Evolutionary conservation across 1,284 basidiomycete genomes (phyloP), one percentile per base, ranked within the genome.

Genomic region (Apiotrichum montevideense): DNA sequence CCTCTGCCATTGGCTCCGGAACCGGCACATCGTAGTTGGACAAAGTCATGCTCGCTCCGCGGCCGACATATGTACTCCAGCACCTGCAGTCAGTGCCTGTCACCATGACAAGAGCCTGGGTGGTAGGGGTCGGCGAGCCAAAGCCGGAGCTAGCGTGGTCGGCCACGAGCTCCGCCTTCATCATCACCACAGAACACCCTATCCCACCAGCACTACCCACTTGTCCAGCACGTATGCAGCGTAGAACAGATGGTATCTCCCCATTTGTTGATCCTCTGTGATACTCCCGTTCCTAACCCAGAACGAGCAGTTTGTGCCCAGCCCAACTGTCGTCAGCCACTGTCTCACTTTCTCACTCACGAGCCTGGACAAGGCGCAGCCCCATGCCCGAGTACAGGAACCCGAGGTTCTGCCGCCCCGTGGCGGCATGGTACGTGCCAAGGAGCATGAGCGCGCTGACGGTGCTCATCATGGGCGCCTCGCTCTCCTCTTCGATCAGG

Each of bases 51-150:
- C 58, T 59, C 0, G 63, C 54, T 3, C 56, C 61, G 3, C 69
- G 59, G 1, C 69, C 69, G 35, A 69, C 64, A 41, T 69, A 67
- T 10, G 63, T 60, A n/a, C 57, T 58, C 69, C 69, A 70, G 41
- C 65, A 57, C 46, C 64, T 56, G 46, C 58, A 40, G 47, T 45
- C 21, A 21, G 21, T 21, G 21, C 21, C 21, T 21, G 21, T 21
- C 21, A 21, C 21, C 21, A 29, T 15, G 43, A 21, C 6, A 44
- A 21, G 15, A 46, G 41, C 21, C 21, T 21, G 21, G 21, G 21
- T 21, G 21, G 21, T 21, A 21, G 21, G 21, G 21, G 21, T 21
- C 21, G 21, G 21, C 21, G 21, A 21, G 21, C 21, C 21, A 21
- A 21, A 21, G 21, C 21, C 21, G 21, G 21, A 21, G 21, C 21